phyloP scores from a whole-genome alignment of 78 protist species.

The Speleostelium caveatum region DNA sequence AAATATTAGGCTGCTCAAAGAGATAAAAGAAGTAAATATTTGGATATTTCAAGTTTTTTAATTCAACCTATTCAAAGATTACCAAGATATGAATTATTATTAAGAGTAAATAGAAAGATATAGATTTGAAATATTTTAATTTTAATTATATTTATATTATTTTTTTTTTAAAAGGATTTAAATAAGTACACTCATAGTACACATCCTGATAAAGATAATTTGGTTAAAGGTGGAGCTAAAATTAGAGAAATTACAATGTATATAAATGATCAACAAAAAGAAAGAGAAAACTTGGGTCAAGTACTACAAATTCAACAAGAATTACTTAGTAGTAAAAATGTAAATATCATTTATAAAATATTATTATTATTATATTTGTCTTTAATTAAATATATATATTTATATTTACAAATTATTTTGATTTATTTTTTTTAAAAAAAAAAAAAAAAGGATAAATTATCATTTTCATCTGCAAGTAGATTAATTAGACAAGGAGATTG shows the following conservation, averaged over 20 bases:
- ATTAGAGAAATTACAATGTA: conserved; percentile 41
- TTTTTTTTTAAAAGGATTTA: no score
- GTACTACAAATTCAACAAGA: conserved; percentile 47
- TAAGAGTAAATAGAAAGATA: no score
- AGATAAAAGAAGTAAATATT: conserved; percentile 36
- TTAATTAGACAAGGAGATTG: conserved; percentile 17
- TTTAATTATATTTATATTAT: no score
- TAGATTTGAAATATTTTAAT: no score
- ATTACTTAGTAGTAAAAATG: neutral
- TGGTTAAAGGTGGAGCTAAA: conserved; percentile 1
- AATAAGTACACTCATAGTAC: neutral
- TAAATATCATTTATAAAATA: no score
- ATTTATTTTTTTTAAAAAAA: no score
- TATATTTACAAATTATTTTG: no score
- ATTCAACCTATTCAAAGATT: conserved; percentile 46
- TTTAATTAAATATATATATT: no score
- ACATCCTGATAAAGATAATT: conserved; percentile 9
- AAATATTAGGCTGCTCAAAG: conserved; percentile 31
- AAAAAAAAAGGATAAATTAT: neutral
- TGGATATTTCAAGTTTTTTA: conserved; percentile 25
- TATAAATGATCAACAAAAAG: conserved; percentile 45
- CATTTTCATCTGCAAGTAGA: conserved; percentile 18
- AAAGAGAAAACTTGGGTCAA: conserved; percentile 18
- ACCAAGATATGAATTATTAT: conserved; percentile 30
- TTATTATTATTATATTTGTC: no score